A percentile compares a stretch with the other conserved stretches of the same genome.
These are phyloP conservation scores for Selenicereus undatus DNA, from an alignment of 148 eudicot species.

Conservation along the genomic window DNA sequence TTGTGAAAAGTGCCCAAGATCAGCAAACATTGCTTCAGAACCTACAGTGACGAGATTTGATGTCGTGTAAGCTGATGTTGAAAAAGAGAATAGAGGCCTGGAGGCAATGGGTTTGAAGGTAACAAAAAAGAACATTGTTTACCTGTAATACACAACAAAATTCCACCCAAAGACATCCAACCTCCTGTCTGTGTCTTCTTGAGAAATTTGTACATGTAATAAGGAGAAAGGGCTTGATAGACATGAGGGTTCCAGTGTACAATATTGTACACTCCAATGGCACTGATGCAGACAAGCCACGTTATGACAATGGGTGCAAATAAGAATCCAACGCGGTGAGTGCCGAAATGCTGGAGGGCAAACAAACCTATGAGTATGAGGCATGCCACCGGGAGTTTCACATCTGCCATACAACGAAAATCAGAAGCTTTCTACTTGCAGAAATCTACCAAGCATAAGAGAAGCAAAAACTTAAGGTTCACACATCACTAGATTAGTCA, in stretches of 20 bases:
- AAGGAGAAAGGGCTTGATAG: slow-evolving; percentile 83
- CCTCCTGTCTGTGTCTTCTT: slow-evolving; percentile 81
- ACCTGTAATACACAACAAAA: slow-evolving; percentile 90
- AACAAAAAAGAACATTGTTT: not conserved
- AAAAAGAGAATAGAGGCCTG: not conserved
- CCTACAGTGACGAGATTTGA: slow-evolving; percentile 41
- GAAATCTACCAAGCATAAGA: slow-evolving; percentile 2
- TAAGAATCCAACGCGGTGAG: slow-evolving; percentile 80
- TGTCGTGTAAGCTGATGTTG: not conserved
- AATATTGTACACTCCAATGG: slow-evolving; percentile 85
- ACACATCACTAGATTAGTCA: not conserved
- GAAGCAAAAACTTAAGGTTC: not conserved
- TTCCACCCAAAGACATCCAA: slow-evolving; percentile 98
- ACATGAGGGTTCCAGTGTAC: slow-evolving; percentile 76
- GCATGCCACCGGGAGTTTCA: slow-evolving; percentile 83
- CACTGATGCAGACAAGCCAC: slow-evolving; percentile 90
- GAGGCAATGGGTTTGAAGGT: not conserved
- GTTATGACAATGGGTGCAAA: slow-evolving; percentile 84
- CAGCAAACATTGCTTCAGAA: slow-evolving; percentile 99
- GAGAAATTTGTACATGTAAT: slow-evolving; percentile 89
- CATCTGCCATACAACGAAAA: slow-evolving; percentile 53
- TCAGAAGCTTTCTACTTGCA: slow-evolving; percentile 10
- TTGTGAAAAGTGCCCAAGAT: slow-evolving; percentile 98
- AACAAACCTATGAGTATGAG: slow-evolving; percentile 74
- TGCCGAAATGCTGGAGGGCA: slow-evolving; percentile 85